Conservation (phyloP, 1,284 basidiomycete species). For the Pascua guehoae region DNA sequence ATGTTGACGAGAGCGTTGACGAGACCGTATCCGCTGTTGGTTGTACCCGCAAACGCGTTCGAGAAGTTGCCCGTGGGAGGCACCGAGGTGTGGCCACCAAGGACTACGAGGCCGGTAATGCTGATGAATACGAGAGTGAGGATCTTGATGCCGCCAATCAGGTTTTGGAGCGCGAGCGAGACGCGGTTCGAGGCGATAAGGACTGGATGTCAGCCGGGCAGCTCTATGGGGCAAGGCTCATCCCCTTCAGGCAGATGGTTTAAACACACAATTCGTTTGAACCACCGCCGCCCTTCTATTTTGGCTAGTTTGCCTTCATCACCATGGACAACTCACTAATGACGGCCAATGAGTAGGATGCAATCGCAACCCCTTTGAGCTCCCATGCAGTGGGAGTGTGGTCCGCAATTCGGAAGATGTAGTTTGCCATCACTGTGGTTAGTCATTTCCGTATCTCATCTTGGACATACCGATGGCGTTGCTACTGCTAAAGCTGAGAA, state of each 20-base stretch:
- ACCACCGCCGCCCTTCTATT: too few relatives aligned
- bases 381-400: conserved; percentile 21
- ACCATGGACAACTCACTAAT: background rate
- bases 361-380: conserved; percentile 12
- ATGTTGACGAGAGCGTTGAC: conserved; percentile 41
- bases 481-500: conserved; percentile 23
- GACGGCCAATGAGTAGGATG: background rate
- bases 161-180: background rate
- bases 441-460: background rate
- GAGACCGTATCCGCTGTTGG: conserved; percentile 50
- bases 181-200: background rate
- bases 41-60: conserved; percentile 54
- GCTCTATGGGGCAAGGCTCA: background rate
- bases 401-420: conserved; percentile 24
- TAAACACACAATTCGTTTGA: too few relatives aligned
- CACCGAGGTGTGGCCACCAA: conserved; percentile 51
- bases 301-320: too few relatives aligned
- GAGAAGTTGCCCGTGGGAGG: conserved; percentile 54
- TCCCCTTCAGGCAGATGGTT: background rate
- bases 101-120: conserved; percentile 54
- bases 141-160: background rate
- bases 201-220: background rate
- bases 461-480: conserved; percentile 19
- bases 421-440: conserved; percentile 5
- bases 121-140: conserved; percentile 29